phyloP scores from a whole-genome alignment of 805 yeast species.

The Pichia eremophila region DNA sequence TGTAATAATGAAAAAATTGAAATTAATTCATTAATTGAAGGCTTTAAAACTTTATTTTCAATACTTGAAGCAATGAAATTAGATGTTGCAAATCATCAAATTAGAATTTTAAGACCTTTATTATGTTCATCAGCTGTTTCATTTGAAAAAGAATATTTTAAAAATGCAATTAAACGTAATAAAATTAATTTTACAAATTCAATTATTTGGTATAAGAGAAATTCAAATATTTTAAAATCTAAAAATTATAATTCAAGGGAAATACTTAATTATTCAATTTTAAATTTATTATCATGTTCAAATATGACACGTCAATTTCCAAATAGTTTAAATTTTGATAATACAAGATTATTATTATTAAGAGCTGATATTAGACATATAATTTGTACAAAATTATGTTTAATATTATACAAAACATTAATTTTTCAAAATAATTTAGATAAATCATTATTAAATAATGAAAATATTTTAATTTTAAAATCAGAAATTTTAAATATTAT shows the following conservation, averaged over 20 bases:
- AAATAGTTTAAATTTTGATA: constrained; percentile 74
- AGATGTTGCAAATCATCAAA: constrained; percentile 92
- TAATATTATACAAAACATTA: constrained; percentile 64
- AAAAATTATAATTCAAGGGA: constrained; percentile 15
- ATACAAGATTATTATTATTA: constrained; percentile 62
- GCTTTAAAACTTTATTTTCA: constrained; percentile 66
- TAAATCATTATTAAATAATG: constrained; percentile 26
- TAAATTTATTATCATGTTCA: constrained; percentile 64
- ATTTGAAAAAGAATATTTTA: constrained; percentile 79
- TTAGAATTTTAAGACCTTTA: constrained; percentile 74
- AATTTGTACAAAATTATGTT: constrained; percentile 69
- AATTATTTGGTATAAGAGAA: constrained; percentile 53
- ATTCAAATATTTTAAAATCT: constrained; percentile 16
- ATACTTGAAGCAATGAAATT: constrained; percentile 90
- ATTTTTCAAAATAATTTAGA: constrained; percentile 28
- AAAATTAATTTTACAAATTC: constrained; percentile 54
- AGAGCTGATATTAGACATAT: constrained; percentile 82
- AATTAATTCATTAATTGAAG: constrained; percentile 51
- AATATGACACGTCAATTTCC: constrained; percentile 80
- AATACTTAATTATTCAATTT: constrained; percentile 41
- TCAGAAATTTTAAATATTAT: constrained; percentile 70
- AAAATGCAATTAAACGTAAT: constrained; percentile 40
- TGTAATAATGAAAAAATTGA: constrained; percentile 8
- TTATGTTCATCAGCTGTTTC: constrained; percentile 80
- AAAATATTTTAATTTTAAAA: constrained; percentile 40